These are phyloP conservation scores for Sequoiadendron giganteum DNA, from an alignment of 75 land plant species.

Conservation along the genomic window DNA sequence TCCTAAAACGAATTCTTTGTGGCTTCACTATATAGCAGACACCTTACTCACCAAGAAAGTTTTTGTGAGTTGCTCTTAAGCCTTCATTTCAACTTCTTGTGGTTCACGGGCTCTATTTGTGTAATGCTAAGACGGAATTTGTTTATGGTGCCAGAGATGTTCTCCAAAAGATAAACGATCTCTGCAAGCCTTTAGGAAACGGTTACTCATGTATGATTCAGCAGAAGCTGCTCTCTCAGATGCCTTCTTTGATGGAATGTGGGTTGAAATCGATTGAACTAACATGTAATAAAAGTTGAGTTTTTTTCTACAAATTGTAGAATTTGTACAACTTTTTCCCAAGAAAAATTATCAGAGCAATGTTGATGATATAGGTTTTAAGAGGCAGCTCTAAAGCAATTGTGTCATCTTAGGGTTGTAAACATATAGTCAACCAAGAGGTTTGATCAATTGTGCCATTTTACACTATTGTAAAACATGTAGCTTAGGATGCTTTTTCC, in stretches of 20 bases:
- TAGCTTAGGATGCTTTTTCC: too few species aligned
- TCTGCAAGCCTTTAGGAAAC: slow-evolving; percentile 76
- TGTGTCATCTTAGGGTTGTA: too few species aligned
- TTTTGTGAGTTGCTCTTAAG: slow-evolving; percentile 68
- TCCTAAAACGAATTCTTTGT: slow-evolving; percentile 86
- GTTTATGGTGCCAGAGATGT: slow-evolving; percentile 39
- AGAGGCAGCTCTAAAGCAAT: too few species aligned
- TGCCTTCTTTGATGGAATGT: slow-evolving; percentile 58
- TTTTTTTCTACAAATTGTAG: background rate
- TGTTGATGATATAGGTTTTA: too few species aligned
- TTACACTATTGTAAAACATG: too few species aligned
- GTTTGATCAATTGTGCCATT: too few species aligned
- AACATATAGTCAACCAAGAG: too few species aligned
- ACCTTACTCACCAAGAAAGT: slow-evolving; percentile 80
- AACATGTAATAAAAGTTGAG: background rate
- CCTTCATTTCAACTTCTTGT: background rate
- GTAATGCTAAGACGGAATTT: slow-evolving; percentile 1
- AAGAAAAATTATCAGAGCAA: background rate
- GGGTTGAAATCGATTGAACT: slow-evolving; percentile 17
- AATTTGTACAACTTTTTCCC: background rate
- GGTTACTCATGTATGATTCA: slow-evolving; percentile 53
- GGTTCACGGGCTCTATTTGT: background rate
- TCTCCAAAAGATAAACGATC: slow-evolving; percentile 69
- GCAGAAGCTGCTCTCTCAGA: slow-evolving; percentile 71
- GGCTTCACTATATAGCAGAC: slow-evolving; percentile 88